Evolutionary conservation across 2,329 filamentous ascomycete genomes (phyloP), one percentile per base, ranked within the genome.

Genomic region (Talaromyces sp.): DNA sequence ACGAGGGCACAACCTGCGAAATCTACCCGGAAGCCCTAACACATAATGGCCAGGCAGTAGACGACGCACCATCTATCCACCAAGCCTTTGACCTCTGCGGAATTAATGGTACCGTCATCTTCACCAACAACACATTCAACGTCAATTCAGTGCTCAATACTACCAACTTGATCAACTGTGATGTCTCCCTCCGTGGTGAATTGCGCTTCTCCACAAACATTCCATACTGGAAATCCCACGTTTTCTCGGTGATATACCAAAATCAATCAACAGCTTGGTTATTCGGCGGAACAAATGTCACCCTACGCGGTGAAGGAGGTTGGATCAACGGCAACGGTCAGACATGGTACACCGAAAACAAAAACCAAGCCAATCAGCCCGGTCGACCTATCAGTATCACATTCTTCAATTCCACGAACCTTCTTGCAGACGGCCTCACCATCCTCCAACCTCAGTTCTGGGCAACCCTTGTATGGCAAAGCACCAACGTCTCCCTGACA

Each of bases 311-410:
- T 10, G 74, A 82, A 68, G 82, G 82, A 13, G 86, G 86, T 4
- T 86, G 82, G 2, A 74, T 88, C 15, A 80, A 88, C 70, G 86
- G 86, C 10, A 88, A 88, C 69, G 65, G 65, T 1, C 83, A 87
- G 69, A 79, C 81, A 2, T 88, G 86, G 86, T 88, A 88, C 69
- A 79, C 85, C 67, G 84, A 80, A 72, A 79, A 80, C 58, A 72
- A 76, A 31, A 76, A 78, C 15, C 70, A 70, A 11, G 79, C 77
- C 36, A 86, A 86, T 67, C 77, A 83, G 65, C 76, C 81, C 2
- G 74, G 80, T 13, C 78, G 85, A 10, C 85, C 84, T 1, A 83
- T 85, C 61, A 78, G 79, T 8, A 81, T 88, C 68, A 85, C 83
- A 19, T 80, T 87, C 70, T 81, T 75, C 19, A 75, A 77, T 2